These are phyloP conservation scores for Amanita phalloides DNA, from an alignment of 768 basidiomycete genomes.

Conservation along the genomic window DNA sequence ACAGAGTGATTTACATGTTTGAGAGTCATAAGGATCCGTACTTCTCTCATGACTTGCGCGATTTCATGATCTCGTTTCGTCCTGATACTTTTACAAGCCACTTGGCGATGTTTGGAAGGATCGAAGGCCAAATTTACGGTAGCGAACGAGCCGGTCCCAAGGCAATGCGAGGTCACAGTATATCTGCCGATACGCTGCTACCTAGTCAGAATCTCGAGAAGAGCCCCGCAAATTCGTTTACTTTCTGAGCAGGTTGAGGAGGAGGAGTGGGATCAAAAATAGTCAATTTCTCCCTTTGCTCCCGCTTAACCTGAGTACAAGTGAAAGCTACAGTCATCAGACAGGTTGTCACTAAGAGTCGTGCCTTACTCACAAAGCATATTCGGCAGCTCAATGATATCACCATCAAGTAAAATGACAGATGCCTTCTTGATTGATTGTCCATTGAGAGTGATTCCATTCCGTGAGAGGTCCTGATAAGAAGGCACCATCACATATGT, in stretches of 20 bases:
- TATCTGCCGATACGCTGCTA: conserved; percentile 53
- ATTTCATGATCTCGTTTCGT: conserved; percentile 49
- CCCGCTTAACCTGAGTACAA: conserved; percentile 48
- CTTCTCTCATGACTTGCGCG: conserved; percentile 65
- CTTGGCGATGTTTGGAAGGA: conserved; percentile 50
- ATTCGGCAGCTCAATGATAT: conserved; percentile 55
- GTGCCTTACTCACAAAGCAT: conserved; percentile 38
- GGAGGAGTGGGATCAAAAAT: conserved; percentile 59
- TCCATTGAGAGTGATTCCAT: conserved; percentile 63
- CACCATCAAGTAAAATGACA: conserved; percentile 70
- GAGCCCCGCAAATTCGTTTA: conserved; percentile 13
- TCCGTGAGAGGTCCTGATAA: conserved; percentile 62
- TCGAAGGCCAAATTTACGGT: conserved; percentile 75
- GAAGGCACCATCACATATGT: background rate
- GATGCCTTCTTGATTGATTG: conserved; percentile 56
- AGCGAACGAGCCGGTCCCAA: conserved; percentile 76
- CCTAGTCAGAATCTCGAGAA: background rate
- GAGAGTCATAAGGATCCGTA: conserved; percentile 58
- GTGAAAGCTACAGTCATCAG: conserved; percentile 41
- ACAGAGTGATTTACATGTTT: conserved; percentile 44
- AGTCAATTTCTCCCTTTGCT: conserved; percentile 38
- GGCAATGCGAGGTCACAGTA: conserved; percentile 65
- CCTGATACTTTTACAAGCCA: conserved; percentile 77
- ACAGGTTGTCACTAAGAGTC: background rate
- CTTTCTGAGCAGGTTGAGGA: conserved; percentile 40